Percentiles rank a stretch among this genome's conserved stretches.
Conservation (phyloP, 2,329 filamentous ascomycete genomes). For the Talaromyces sp. region DNA sequence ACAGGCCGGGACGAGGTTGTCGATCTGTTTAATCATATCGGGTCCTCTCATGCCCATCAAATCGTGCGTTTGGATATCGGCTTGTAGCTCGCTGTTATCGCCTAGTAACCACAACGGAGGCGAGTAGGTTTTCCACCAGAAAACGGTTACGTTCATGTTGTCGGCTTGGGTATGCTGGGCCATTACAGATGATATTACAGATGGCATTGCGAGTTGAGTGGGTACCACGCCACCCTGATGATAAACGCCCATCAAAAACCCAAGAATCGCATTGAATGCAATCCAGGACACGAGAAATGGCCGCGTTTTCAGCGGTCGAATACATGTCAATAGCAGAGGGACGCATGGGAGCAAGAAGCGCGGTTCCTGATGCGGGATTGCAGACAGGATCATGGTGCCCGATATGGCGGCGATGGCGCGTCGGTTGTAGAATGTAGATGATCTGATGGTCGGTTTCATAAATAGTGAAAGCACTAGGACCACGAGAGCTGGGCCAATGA, state of each 20-base stretch:
- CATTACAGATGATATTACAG: constrained; percentile 30
- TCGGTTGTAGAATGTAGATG: constrained; percentile 36
- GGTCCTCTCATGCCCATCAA: constrained; percentile 48
- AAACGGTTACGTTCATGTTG: constrained; percentile 34
- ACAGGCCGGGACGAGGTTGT: constrained; percentile 34
- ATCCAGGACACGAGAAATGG: constrained; percentile 47
- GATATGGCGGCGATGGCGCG: constrained; percentile 44
- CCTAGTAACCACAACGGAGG: constrained; percentile 52
- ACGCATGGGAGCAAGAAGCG: constrained; percentile 52
- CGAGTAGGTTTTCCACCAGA: constrained; percentile 57
- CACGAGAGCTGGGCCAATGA: constrained; percentile 67
- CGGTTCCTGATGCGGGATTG: constrained; percentile 52
- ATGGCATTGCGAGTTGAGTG: constrained; percentile 46
- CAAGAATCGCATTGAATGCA: constrained; percentile 49
- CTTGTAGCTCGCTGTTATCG: constrained; percentile 28
- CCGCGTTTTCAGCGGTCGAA: constrained; percentile 41
- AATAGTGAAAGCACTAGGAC: constrained; percentile 53
- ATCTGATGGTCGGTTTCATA: constrained; percentile 27
- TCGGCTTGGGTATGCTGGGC: neutral
- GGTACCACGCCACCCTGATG: constrained; percentile 54
- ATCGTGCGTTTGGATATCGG: constrained; percentile 43
- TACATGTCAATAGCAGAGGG: constrained; percentile 50
- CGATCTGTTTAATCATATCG: constrained; percentile 40
- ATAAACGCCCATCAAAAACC: constrained; percentile 51
- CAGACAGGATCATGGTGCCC: constrained; percentile 43